Conservation (phyloP, 176 grass and related monocot species). For the Cenchrus fungigraminus region DNA sequence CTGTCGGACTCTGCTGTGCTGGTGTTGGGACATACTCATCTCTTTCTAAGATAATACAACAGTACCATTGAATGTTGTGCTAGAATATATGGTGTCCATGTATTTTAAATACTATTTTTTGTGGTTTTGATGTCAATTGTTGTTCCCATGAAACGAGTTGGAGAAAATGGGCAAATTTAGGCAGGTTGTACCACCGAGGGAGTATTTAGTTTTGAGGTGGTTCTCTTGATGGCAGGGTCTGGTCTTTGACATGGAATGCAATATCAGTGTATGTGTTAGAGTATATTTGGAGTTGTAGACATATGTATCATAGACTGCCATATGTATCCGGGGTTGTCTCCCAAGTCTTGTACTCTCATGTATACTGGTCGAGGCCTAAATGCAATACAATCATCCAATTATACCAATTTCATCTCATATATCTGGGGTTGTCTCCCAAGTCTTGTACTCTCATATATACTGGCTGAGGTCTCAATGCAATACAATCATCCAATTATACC, state of each 20-base stretch:
- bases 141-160: neutral
- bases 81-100: neutral
- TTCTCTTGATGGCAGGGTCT: neutral
- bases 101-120: neutral
- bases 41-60: constrained; percentile 61
- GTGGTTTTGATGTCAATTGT: neutral
- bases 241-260: neutral
- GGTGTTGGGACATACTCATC: constrained; percentile 64
- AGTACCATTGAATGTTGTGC: constrained; percentile 39
- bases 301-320: too few species aligned
- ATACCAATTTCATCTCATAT: too few species aligned
- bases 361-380: too few species aligned
- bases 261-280: too few species aligned
- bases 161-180: neutral
- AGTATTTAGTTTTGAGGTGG: neutral
- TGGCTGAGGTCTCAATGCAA: too few species aligned
- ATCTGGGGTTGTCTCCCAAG: too few species aligned
- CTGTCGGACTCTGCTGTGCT: constrained; percentile 44
- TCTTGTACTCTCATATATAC: too few species aligned
- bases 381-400: too few species aligned
- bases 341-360: too few species aligned
- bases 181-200: neutral
- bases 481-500: too few species aligned
- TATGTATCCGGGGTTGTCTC: too few species aligned
- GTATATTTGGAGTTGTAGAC: too few species aligned